These are phyloP conservation scores for Darksidea phi DNA, from an alignment of 495 filamentous ascomycete genomes.

Conservation along the genomic window DNA sequence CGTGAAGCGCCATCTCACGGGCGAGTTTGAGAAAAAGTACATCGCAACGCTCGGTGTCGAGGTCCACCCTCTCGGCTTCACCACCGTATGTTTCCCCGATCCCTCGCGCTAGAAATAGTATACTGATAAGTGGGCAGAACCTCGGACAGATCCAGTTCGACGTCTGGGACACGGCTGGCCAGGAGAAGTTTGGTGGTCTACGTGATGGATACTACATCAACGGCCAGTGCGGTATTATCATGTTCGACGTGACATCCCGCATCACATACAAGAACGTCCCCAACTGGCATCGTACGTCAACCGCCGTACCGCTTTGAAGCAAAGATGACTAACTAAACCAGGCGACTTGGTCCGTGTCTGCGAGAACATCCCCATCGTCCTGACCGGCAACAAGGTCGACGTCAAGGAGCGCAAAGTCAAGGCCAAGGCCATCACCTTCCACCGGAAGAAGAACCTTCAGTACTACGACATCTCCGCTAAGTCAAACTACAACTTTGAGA, in stretches of 20 bases:
- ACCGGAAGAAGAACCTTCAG: constrained; percentile 99
- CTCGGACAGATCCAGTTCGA: constrained; percentile 96
- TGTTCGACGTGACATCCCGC: constrained; percentile 99
- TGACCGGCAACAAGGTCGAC: constrained; percentile 99
- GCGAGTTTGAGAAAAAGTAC: constrained; percentile 99
- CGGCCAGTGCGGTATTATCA: constrained; percentile 99
- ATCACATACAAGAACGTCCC: constrained; percentile 99
- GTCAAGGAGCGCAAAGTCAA: constrained; percentile 99
- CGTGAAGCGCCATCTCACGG: constrained; percentile 99
- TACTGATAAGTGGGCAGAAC: constrained; percentile 60
- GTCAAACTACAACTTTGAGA: constrained; percentile 99
- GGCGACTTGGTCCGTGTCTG: constrained; percentile 99
- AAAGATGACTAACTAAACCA: constrained; percentile 43
- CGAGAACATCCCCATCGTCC: constrained; percentile 99
- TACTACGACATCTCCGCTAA: constrained; percentile 99
- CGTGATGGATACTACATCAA: constrained; percentile 99
- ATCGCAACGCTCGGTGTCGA: constrained; percentile 99
- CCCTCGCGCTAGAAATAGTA: not conserved
- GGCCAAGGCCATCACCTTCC: constrained; percentile 99
- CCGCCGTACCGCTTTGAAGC: constrained; percentile 19
- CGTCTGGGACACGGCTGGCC: constrained; percentile 99
- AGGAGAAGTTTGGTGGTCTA: constrained; percentile 99
- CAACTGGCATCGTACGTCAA: constrained; percentile 97
- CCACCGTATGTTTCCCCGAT: constrained; percentile 64
- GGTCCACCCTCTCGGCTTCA: constrained; percentile 93